A percentile compares a stretch with the other conserved stretches of the same genome.
Conservation (phyloP, 2,329 filamentous ascomycete species). For the Fusarium sp. region DNA sequence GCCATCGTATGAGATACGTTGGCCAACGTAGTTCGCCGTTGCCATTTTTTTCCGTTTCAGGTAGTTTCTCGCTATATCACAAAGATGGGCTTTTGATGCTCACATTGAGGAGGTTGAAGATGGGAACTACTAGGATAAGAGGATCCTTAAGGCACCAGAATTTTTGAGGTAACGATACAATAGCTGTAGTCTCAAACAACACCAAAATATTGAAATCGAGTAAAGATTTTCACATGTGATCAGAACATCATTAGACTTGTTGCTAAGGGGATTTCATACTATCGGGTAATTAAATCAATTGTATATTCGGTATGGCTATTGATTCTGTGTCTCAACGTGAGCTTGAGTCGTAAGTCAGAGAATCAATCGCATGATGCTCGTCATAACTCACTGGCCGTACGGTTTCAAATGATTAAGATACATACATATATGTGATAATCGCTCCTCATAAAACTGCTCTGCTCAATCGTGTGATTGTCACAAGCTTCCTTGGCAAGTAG, state of each 20-base stretch:
- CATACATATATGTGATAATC: not conserved
- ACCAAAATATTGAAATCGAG: not conserved
- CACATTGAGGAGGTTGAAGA: not conserved
- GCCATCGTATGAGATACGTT: constrained; percentile 82
- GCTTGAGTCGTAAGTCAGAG: not conserved
- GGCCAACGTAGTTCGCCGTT: constrained; percentile 64
- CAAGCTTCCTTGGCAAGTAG: constrained; percentile 1
- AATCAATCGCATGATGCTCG: no score
- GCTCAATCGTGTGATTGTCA: not conserved
- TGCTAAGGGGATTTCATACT: not conserved
- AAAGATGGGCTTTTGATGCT: not conserved
- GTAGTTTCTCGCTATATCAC: not conserved
- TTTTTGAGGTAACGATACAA: constrained; percentile 8
- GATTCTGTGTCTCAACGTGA: accelerated
- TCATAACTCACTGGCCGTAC: not conserved
- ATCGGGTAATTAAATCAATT: not conserved
- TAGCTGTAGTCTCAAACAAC: not conserved
- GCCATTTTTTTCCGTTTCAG: constrained; percentile 49
- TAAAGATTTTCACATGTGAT: no score
- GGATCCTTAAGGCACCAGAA: constrained; percentile 22
- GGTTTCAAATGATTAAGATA: not conserved
- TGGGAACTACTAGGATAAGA: not conserved
- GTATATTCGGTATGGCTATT: no score
- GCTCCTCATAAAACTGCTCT: not conserved
- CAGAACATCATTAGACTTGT: not conserved